Conservation (phyloP, 2,329 filamentous ascomycete species). For the Dothideomycetes sp. region DNA sequence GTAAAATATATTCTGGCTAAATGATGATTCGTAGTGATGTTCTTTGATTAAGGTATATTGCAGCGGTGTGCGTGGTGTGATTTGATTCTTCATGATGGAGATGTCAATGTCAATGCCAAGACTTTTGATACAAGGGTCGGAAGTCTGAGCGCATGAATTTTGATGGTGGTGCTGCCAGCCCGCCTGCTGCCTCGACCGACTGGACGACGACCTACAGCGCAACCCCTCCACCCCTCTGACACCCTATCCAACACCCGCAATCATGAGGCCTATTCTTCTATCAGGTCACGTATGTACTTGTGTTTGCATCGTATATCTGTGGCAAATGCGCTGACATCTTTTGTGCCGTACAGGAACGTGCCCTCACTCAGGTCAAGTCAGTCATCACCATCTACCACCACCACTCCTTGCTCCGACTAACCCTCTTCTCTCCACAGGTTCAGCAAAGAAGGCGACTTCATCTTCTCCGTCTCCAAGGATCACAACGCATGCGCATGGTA, state of each 20-base stretch:
- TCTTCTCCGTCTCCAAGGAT: conserved; percentile 94
- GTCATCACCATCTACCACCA: conserved; percentile 17
- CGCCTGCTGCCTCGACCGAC: no score
- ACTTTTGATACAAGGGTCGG: no score
- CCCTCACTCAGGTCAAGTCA: conserved; percentile 86
- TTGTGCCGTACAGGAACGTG: conserved; percentile 57
- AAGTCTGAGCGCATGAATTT: background rate
- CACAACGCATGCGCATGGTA: conserved; percentile 96
- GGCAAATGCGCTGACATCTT: background rate
- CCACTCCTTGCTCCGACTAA: background rate
- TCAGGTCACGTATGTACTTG: conserved; percentile 66
- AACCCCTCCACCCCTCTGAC: conserved; percentile 4
- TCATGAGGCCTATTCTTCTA: conserved; percentile 93
- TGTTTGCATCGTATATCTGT: background rate
- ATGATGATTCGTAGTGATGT: no score
- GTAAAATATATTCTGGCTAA: no score
- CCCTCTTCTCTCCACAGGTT: conserved; percentile 42
- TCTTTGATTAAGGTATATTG: no score
- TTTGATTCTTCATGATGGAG: no score
- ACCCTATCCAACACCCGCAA: conserved; percentile 29
- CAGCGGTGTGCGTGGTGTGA: no score
- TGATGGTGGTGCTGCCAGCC: background rate
- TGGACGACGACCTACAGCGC: no score
- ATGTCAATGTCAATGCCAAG: no score
- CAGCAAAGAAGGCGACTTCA: conserved; percentile 88